phyloP scores from a whole-genome alignment of 1,284 basidiomycete species.

The Termitomyces sp. region DNA sequence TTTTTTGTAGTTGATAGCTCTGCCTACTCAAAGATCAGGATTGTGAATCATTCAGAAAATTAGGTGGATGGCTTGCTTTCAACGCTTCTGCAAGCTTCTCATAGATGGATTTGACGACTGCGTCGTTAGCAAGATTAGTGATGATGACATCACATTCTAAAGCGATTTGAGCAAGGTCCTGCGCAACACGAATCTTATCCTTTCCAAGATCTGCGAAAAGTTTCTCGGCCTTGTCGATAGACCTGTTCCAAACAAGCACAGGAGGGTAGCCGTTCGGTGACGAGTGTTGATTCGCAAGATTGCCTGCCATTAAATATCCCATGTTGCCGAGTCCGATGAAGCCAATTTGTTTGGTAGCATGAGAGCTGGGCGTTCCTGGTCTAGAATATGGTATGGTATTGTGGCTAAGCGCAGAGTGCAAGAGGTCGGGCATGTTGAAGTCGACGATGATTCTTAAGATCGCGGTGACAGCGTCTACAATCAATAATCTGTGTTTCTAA shows the following conservation, averaged over 20 bases:
- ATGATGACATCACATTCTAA: slow-evolving; percentile 75
- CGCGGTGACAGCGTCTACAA: too few species aligned
- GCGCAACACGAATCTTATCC: slow-evolving; percentile 48
- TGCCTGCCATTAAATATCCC: slow-evolving; percentile 70
- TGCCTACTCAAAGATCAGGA: slow-evolving; percentile 25
- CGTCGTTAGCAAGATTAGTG: slow-evolving; percentile 73
- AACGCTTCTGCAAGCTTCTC: slow-evolving; percentile 58
- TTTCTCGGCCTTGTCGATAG: slow-evolving; percentile 50
- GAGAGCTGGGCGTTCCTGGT: slow-evolving; percentile 22
- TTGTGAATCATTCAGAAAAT: neutral
- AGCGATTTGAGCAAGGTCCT: slow-evolving; percentile 53
- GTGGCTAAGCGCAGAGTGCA: slow-evolving; percentile 16
- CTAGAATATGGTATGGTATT: slow-evolving; percentile 50
- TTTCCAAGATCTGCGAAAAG: slow-evolving; percentile 52
- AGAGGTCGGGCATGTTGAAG: slow-evolving; percentile 21
- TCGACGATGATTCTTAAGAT: slow-evolving; percentile 5
- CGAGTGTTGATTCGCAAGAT: slow-evolving; percentile 55
- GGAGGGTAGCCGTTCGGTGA: slow-evolving; percentile 35
- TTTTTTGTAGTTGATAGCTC: slow-evolving; percentile 36
- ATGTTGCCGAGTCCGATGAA: slow-evolving; percentile 68
- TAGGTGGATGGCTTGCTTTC: slow-evolving; percentile 24
- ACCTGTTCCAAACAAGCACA: slow-evolving; percentile 68
- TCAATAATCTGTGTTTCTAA: neutral
- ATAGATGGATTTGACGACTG: slow-evolving; percentile 69
- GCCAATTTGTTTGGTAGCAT: slow-evolving; percentile 38